These are phyloP conservation scores for Hericium erinaceus DNA, from an alignment of 768 basidiomycete species.

Conservation along the genomic window DNA sequence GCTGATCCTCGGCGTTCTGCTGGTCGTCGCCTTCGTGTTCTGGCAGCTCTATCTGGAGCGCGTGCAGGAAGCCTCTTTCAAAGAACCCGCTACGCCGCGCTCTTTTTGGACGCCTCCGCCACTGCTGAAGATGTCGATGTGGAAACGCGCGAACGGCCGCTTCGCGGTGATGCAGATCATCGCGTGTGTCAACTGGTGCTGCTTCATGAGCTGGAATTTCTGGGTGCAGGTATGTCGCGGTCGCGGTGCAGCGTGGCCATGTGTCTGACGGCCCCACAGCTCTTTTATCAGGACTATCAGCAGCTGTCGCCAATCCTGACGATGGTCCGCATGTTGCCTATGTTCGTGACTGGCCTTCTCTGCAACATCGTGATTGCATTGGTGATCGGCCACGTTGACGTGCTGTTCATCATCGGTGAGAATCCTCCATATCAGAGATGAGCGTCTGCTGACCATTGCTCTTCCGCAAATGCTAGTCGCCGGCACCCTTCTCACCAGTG, in stretches of 20 bases:
- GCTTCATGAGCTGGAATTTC: constrained; percentile 46
- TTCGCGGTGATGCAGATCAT: constrained; percentile 53
- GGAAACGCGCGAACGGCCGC: constrained; percentile 50
- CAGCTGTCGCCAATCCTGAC: constrained; percentile 45
- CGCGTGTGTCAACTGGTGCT: constrained; percentile 54
- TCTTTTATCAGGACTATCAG: constrained; percentile 66
- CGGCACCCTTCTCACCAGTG: constrained; percentile 50
- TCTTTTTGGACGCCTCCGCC: constrained; percentile 42
- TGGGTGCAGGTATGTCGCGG: constrained; percentile 25
- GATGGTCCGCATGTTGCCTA: constrained; percentile 61
- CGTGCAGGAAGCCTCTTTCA: constrained; percentile 12
- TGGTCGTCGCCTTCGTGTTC: constrained; percentile 45
- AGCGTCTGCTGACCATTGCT: neutral
- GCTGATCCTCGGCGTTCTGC: constrained; percentile 49
- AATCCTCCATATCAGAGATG: neutral
- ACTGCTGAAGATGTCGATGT: constrained; percentile 53
- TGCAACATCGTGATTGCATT: constrained; percentile 61
- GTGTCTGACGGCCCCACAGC: constrained; percentile 21
- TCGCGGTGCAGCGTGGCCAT: too few species aligned
- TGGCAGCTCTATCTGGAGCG: constrained; percentile 62
- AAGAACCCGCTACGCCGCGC: neutral
- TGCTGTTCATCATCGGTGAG: constrained; percentile 51
- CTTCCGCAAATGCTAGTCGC: constrained; percentile 22
- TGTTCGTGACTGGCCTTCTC: constrained; percentile 54
- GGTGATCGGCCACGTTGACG: constrained; percentile 43